Evolutionary conservation across 768 basidiomycete species (phyloP), one percentile per base, ranked within the genome.

Genomic region (Leccinum subtestaceum): DNA sequence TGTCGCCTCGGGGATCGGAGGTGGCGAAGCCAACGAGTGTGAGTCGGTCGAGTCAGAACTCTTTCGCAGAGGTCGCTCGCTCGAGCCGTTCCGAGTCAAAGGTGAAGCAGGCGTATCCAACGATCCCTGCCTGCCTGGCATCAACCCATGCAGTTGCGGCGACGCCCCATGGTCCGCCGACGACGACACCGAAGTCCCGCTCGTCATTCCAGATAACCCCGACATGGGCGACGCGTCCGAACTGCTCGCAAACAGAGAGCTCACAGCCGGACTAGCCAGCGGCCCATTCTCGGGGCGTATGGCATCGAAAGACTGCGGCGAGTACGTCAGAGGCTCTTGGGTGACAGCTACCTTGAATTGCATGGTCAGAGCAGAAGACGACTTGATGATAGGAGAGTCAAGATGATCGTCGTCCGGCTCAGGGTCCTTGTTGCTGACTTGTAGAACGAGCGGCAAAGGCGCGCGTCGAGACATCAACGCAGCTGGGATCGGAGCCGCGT

Each of bases 21-120:
- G 72, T 1, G 81, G 78, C 2, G 82, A 80, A 2, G 76, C 58
- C 36, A 75, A 69, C 8, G 74, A 73, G 12, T 72, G 74, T 1
- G 75, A 74, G 12, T 73, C 72, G 46, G 60, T 38, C 52, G 72
- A 70, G 12, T 74, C 71, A 1, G 64, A 63, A 51, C 70, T 71
- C 29, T 45, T 52, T 21, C 67, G 68, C 10, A 50, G 57, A 0
- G 55, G 60, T 52, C 62, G 57, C 23, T 74, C 70, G 34, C 50
- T 11, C n/a, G 73, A 70, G 40, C 50, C 46, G 11, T 54, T 60
- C 15, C 65, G 52, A 34, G 56, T 17, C 8, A 17, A 49, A n/a
- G 62, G 63, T 12, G 17, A 45, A 45, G 5, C 10, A 11, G 43
- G 19, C 11, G 11, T 57, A 19, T 74, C 68, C 25, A 57, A 34